These are phyloP conservation scores for Populus hybrid DNA, from an alignment of 441 rosid genomes.

Conservation along the genomic window DNA sequence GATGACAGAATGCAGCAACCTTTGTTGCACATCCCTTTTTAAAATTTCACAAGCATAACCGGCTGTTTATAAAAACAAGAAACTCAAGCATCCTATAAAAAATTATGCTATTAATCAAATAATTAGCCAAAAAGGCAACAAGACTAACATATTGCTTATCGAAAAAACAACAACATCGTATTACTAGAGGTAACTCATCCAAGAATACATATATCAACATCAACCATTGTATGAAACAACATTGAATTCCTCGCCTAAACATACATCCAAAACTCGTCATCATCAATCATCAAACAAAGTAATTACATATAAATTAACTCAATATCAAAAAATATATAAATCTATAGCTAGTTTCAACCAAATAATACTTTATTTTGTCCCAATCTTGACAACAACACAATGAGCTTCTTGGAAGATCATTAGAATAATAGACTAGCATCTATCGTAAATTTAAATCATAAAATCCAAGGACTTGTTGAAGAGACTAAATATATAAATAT, in stretches of 20 bases:
- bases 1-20: not conserved
- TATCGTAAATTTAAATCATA: not conserved
- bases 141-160: not conserved
- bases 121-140: not conserved
- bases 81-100: not conserved
- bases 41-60: not conserved
- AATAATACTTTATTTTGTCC: not conserved
- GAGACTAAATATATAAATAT: not conserved
- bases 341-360: not conserved
- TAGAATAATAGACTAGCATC: not conserved
- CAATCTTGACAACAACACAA: not conserved
- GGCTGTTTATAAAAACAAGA: not conserved
- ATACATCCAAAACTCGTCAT: not conserved
- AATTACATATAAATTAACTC: not conserved
- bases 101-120: not conserved
- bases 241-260: not conserved
- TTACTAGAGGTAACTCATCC: not conserved
- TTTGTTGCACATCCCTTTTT: not conserved
- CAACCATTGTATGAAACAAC: not conserved
- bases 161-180: not conserved
- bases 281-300: not conserved
- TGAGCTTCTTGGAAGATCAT: not conserved
- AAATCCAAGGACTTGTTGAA: not conserved
- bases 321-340: no score
- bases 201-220: not conserved